These are phyloP conservation scores for Heliosperma pusillum DNA, from an alignment of 148 eudicot genomes.

Conservation along the genomic window DNA sequence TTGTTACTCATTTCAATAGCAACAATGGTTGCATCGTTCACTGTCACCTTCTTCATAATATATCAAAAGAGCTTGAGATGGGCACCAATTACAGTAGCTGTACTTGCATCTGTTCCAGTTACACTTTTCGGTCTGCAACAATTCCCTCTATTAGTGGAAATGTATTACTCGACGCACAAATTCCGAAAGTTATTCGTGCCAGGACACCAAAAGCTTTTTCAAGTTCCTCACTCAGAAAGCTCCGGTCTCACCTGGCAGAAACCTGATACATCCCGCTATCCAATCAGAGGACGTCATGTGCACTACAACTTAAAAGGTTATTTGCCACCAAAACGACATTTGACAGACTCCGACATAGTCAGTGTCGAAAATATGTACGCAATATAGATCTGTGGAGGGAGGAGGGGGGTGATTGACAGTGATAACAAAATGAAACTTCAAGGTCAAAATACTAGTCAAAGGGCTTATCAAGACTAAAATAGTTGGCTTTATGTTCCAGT, in stretches of 20 bases:
- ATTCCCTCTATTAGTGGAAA: constrained; percentile 15
- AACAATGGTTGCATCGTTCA: constrained; percentile 31
- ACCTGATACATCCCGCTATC: not conserved
- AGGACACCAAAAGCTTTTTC: constrained; percentile 8
- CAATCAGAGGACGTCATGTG: not conserved
- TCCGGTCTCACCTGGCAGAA: not conserved
- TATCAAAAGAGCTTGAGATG: constrained; percentile 2
- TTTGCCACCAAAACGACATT: not conserved
- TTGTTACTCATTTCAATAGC: constrained; percentile 28
- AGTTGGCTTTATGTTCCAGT: too few relatives aligned
- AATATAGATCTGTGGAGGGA: too few relatives aligned
- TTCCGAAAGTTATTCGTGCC: constrained; percentile 3
- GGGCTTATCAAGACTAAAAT: not conserved
- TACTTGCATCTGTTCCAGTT: constrained; percentile 20
- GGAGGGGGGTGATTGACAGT: too few relatives aligned
- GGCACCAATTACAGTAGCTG: constrained; percentile 11
- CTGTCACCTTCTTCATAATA: constrained; percentile 12
- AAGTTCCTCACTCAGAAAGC: not conserved
- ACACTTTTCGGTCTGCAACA: constrained; percentile 24
- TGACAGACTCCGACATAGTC: not conserved
- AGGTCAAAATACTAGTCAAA: not conserved
- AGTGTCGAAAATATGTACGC: not conserved
- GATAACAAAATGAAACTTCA: not conserved
- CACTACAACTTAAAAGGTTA: not conserved
- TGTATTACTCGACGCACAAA: constrained; percentile 16